These are phyloP conservation scores for Trametes versicolor DNA, from an alignment of 1,284 basidiomycete species.

Conservation along the genomic window DNA sequence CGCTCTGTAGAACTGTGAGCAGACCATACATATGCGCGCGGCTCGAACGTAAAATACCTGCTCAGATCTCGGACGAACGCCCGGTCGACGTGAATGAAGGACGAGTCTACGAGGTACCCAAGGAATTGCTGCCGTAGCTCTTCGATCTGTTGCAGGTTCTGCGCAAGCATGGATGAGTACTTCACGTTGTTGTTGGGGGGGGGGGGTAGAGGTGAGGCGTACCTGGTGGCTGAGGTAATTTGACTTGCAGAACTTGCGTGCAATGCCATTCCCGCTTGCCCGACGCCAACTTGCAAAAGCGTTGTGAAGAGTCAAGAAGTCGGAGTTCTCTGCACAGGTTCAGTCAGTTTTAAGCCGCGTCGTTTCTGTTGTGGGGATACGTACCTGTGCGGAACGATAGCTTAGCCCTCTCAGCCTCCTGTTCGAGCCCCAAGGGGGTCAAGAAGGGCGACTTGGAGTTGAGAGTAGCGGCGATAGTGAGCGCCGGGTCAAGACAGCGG, in stretches of 20 bases:
- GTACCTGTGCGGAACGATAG: conserved; percentile 80
- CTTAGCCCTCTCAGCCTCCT: conserved; percentile 90
- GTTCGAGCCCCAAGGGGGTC: conserved; percentile 88
- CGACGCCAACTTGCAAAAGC: conserved; percentile 91
- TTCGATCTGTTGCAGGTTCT: conserved; percentile 97
- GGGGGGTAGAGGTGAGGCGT: too few relatives aligned
- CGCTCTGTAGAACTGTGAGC: conserved; percentile 59
- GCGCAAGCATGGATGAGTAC: conserved; percentile 8
- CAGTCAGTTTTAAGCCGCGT: neutral
- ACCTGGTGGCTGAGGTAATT: conserved; percentile 92
- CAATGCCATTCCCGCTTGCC: conserved; percentile 72
- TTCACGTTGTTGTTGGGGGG: too few relatives aligned
- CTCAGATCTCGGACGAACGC: conserved; percentile 78
- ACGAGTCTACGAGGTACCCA: conserved; percentile 89
- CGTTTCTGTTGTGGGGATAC: conserved; percentile 36
- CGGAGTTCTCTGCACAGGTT: conserved; percentile 86
- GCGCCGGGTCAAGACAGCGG: conserved; percentile 92
- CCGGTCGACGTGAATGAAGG: conserved; percentile 81
- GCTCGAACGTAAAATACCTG: conserved; percentile 52
- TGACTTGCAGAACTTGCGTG: conserved; percentile 82
- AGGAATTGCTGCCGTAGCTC: conserved; percentile 96
- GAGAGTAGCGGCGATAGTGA: conserved; percentile 94
- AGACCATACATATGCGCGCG: neutral
- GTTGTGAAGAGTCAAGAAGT: conserved; percentile 94
- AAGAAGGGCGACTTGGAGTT: conserved; percentile 96